Evolutionary conservation across 768 basidiomycete species (phyloP).

Genomic region (Rubroboletus satanas): DNA sequence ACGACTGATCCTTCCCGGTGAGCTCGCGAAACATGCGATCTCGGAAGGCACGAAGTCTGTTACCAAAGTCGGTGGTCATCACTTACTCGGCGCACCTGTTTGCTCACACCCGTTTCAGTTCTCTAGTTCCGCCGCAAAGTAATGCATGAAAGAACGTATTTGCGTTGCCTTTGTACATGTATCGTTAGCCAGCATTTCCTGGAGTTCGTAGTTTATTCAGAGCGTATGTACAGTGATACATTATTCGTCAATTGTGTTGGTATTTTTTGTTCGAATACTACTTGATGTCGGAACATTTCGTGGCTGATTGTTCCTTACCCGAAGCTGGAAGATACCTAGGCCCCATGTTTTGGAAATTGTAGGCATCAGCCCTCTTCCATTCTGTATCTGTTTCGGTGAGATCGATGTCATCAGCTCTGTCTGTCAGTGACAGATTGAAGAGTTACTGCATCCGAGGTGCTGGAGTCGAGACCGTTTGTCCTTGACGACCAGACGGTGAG

Average conservation of each 20-base stretch:
- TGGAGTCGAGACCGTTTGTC: too few relatives aligned
- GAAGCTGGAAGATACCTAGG: too few relatives aligned
- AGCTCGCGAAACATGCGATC: slow-evolving; percentile 70
- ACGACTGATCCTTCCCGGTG: slow-evolving; percentile 93
- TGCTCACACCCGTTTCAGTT: slow-evolving; percentile 43
- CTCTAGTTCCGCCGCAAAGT: slow-evolving; percentile 71
- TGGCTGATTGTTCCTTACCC: background rate
- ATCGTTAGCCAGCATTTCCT: slow-evolving; percentile 26
- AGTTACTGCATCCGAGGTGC: too few relatives aligned
- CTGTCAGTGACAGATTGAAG: too few relatives aligned
- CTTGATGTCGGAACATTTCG: background rate
- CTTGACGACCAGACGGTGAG: too few relatives aligned
- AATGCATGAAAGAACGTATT: slow-evolving; percentile 20
- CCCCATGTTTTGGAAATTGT: too few relatives aligned
- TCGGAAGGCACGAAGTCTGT: slow-evolving; percentile 94
- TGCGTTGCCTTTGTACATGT: slow-evolving; percentile 15
- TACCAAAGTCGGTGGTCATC: slow-evolving; percentile 58
- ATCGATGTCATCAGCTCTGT: too few relatives aligned
- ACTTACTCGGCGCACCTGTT: background rate
- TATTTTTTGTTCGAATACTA: background rate
- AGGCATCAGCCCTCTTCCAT: too few relatives aligned
- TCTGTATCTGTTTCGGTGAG: too few relatives aligned
- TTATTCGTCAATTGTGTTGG: slow-evolving; percentile 20
- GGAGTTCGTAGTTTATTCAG: slow-evolving; percentile 18
- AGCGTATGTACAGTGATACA: slow-evolving; percentile 13